phyloP scores from a whole-genome alignment of 495 filamentous ascomycete genomes.

The Lentithecium fluviatile region DNA sequence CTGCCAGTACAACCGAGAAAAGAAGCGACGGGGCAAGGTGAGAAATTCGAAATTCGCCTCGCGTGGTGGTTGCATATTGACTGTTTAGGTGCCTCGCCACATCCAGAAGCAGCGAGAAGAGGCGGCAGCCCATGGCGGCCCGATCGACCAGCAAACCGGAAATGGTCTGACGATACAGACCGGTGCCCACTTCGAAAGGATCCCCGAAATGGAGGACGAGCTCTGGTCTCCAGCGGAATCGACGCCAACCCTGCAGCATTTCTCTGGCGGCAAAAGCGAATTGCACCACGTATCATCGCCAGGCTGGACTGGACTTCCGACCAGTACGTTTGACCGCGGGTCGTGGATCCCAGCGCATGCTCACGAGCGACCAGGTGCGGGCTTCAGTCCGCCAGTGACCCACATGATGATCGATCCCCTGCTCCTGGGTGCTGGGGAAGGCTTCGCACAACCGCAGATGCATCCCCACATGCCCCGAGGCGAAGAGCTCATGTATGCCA shows the following conservation, averaged over 20 bases:
- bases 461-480: constrained; percentile 19
- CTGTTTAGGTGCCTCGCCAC: constrained; percentile 25
- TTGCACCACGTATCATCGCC: constrained; percentile 23
- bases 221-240: constrained; percentile 27
- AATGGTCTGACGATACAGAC: constrained; percentile 27
- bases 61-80: not conserved
- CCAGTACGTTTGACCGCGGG: constrained; percentile 15
- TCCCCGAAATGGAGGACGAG: constrained; percentile 28
- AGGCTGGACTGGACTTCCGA: constrained; percentile 14
- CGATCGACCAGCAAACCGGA: constrained; percentile 3
- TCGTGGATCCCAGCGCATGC: not conserved
- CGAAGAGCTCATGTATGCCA: constrained; percentile 28
- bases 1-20: constrained; percentile 30
- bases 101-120: constrained; percentile 33
- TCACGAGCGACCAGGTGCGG: not conserved
- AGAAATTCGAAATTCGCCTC: not conserved
- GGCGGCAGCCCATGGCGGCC: constrained; percentile 13
- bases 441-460: constrained; percentile 19
- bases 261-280: constrained; percentile 13
- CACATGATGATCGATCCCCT: constrained; percentile 32
- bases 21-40: constrained; percentile 33
- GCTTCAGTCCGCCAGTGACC: constrained; percentile 10
- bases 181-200: constrained; percentile 6
- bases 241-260: constrained; percentile 24
- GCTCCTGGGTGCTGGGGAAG: constrained; percentile 20